Conservation (phyloP, 2,329 filamentous ascomycete genomes). For the Xylariaceae sp. region DNA sequence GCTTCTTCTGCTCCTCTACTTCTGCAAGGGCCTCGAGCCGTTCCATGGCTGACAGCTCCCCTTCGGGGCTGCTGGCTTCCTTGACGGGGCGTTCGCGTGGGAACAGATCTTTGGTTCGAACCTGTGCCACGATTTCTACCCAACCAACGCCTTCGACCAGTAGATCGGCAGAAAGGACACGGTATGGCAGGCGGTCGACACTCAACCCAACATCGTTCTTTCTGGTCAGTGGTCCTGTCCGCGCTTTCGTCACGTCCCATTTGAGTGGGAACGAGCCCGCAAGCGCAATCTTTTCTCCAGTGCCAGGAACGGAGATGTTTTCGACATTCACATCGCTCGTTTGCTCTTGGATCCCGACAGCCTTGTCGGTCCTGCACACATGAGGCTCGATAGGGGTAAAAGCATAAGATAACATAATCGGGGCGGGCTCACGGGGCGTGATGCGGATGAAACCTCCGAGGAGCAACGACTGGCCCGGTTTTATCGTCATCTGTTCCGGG, state of each 20-base stretch:
- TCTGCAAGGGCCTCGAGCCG: constrained; percentile 17
- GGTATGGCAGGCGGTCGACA: constrained; percentile 69
- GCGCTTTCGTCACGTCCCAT: constrained; percentile 76
- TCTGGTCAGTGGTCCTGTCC: constrained; percentile 67
- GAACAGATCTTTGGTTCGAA: constrained; percentile 54
- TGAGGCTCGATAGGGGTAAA: constrained; percentile 78
- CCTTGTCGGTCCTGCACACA: constrained; percentile 74
- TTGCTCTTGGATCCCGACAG: constrained; percentile 64
- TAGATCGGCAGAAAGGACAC: constrained; percentile 74
- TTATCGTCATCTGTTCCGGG: constrained; percentile 68
- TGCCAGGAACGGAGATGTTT: constrained; percentile 57
- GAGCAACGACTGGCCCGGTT: constrained; percentile 72
- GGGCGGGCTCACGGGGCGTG: constrained; percentile 62
- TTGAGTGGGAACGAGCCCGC: constrained; percentile 72
- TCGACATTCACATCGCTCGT: constrained; percentile 53
- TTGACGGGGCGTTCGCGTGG: constrained; percentile 5
- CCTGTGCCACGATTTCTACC: constrained; percentile 81
- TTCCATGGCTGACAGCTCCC: constrained; percentile 19
- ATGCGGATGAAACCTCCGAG: constrained; percentile 84
- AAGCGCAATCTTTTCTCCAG: constrained; percentile 53
- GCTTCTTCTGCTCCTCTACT: constrained; percentile 10
- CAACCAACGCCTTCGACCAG: constrained; percentile 90
- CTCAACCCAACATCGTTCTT: constrained; percentile 57
- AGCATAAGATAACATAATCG: constrained; percentile 72
- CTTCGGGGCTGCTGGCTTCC: constrained; percentile 18